phyloP scores from a whole-genome alignment of 371 early-diverging fungal species.

The Saksenaea oblongispora region DNA sequence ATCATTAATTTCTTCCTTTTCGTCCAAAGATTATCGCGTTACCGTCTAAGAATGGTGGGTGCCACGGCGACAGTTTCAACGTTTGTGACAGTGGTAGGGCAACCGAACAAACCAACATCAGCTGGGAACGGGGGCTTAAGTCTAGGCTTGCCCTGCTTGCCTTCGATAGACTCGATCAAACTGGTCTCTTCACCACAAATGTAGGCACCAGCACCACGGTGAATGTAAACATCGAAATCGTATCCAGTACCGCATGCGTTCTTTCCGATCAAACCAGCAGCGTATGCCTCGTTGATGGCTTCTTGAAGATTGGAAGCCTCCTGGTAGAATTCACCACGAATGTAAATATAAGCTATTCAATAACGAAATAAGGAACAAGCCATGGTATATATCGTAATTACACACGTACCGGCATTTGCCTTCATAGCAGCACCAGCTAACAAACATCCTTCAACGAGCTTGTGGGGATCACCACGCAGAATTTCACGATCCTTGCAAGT shows the following conservation, averaged over 20 bases:
- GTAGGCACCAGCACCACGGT: slow-evolving; percentile 97
- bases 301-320: slow-evolving; percentile 93
- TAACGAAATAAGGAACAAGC: no score
- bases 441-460: slow-evolving; percentile 96
- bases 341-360: slow-evolving; percentile 96
- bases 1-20: neutral
- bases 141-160: slow-evolving; percentile 97
- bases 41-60: slow-evolving; percentile 91
- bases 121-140: slow-evolving; percentile 99
- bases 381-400: neutral
- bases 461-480: slow-evolving; percentile 97
- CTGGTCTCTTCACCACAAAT: slow-evolving; percentile 99
- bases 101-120: slow-evolving; percentile 96
- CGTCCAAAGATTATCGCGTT: neutral
- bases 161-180: slow-evolving; percentile 96
- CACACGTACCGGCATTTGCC: slow-evolving; percentile 80
- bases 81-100: slow-evolving; percentile 97
- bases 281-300: slow-evolving; percentile 95
- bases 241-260: slow-evolving; percentile 96
- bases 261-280: slow-evolving; percentile 94
- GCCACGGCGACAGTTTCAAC: slow-evolving; percentile 98
- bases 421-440: slow-evolving; percentile 97
- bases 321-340: slow-evolving; percentile 98
- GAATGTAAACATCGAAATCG: slow-evolving; percentile 96
- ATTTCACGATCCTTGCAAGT: slow-evolving; percentile 99